Evolutionary conservation across 768 basidiomycete genomes (phyloP).

Genomic region (Chlorophyllum brunneum): DNA sequence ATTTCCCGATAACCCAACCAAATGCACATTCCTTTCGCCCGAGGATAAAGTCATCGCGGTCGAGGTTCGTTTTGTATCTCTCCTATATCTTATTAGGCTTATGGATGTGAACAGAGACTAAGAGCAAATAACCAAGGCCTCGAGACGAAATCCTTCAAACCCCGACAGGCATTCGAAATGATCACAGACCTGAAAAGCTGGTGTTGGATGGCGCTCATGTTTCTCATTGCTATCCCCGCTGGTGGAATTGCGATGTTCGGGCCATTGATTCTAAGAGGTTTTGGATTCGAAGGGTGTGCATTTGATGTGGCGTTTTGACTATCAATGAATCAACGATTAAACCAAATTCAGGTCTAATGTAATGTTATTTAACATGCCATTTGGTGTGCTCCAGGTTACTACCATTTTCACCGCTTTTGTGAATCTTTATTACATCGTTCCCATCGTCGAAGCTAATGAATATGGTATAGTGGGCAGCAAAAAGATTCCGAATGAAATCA

Average conservation of each 20-base stretch:
- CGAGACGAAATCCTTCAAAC: constrained; percentile 29
- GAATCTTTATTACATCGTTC: constrained; percentile 5
- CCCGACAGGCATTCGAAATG: constrained; percentile 27
- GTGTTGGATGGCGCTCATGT: constrained; percentile 27
- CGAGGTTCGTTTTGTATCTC: too few species aligned
- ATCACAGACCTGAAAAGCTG: constrained; percentile 31
- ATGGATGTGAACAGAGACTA: too few species aligned
- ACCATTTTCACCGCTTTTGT: constrained; percentile 26
- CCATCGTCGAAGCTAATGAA: background rate
- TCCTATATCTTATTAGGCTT: too few species aligned
- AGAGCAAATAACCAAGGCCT: constrained; percentile 33
- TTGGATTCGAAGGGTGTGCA: constrained; percentile 28
- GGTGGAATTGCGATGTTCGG: constrained; percentile 25
- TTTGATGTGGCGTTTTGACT: background rate
- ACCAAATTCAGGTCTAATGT: constrained; percentile 22
- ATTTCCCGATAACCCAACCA: constrained; percentile 30
- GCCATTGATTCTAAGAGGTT: constrained; percentile 28
- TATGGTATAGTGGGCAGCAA: constrained; percentile 24
- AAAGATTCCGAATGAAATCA: constrained; percentile 23
- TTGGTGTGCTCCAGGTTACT: constrained; percentile 25
- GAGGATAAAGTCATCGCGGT: constrained; percentile 29
- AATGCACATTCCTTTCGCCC: constrained; percentile 25
- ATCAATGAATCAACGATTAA: background rate
- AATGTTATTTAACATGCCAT: constrained; percentile 29
- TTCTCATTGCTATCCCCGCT: constrained; percentile 21